phyloP scores from a whole-genome alignment of 1,139 yeast genomes.

The Schizosaccharomyces versatilis region DNA sequence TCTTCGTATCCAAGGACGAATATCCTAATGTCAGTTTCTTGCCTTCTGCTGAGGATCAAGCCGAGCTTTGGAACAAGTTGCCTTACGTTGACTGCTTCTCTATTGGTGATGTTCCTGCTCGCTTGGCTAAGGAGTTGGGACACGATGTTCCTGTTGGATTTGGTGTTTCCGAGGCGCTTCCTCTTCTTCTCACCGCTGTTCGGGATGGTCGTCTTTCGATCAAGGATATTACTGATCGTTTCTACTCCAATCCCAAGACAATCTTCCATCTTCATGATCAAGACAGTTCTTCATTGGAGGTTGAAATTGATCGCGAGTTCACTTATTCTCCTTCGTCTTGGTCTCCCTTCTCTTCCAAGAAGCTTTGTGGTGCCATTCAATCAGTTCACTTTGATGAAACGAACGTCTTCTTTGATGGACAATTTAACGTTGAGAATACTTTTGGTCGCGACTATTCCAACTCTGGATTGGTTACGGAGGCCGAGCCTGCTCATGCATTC shows the following conservation, averaged over 20 bases:
- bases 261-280: conserved; percentile 74
- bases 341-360: conserved; percentile 31
- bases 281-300: conserved; percentile 47
- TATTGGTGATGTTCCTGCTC: conserved; percentile 58
- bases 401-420: conserved; percentile 71
- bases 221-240: conserved; percentile 46
- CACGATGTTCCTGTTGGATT: conserved; percentile 42
- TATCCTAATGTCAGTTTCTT: conserved; percentile 47
- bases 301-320: conserved; percentile 53
- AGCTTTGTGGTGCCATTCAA: conserved; percentile 60
- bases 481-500: conserved; percentile 12
- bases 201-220: conserved; percentile 47
- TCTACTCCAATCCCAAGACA: conserved; percentile 62
- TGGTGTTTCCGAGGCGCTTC: conserved; percentile 62
- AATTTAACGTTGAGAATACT: conserved; percentile 34
- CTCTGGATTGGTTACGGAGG: conserved; percentile 8
- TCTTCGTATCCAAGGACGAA: conserved; percentile 55
- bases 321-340: conserved; percentile 26
- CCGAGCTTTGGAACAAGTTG: conserved; percentile 59
- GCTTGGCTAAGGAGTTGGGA: conserved; percentile 44
- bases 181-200: conserved; percentile 65
- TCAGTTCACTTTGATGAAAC: conserved; percentile 61
- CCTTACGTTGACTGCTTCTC: conserved; percentile 66
- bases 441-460: conserved; percentile 26
- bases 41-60: conserved; percentile 64